Evolutionary conservation across 352 stramenopile species (phyloP), one percentile per base, ranked within the genome.

Genomic region (Phytophthora colocasiae): DNA sequence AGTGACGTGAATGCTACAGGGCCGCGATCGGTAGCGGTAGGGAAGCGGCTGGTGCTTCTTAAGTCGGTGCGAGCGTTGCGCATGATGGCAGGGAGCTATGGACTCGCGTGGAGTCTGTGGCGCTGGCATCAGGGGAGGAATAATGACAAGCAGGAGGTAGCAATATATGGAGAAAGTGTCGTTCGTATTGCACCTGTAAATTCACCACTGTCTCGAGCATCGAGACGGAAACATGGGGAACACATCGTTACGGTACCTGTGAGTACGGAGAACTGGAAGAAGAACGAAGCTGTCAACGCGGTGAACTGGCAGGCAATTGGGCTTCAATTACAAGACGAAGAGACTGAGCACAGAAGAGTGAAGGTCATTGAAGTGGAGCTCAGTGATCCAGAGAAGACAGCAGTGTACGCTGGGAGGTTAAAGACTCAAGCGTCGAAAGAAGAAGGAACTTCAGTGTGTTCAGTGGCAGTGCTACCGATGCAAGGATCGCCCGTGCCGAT

Each of bases 31-130:
- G 48, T 47, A 53, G 49, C 34, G 29, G 60, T 59, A 22, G 80
- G 71, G 5, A 77, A 69, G 24, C 83, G 78, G 6, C 31, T 88
- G 14, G 31, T 90, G 11, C 44, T 79, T 27, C 53, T 90, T 45
- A 73, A 80, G 61, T 74, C 81, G 19, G 44, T 91, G 32, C 83
- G 80, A 14, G 76, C 74, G 5, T 17, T 90, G 41, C 84, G 87
- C 4, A 71, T 82, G 26, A 54, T 67, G 1, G 57, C 71, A 4
- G 84, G 75, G 40, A 93, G 81, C 69, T 93, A 93, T 61, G 84
- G 81, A 52, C 59, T 92, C 8, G 63, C 78, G 15, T 91, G 76
- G 80, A 71, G 58, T 70, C 45, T 87, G 4, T 93, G 77, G 71
- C 68, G 55, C 14, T 40, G 38, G 38, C 36, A 62, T 9, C 19